phyloP scores from a whole-genome alignment of 768 basidiomycete species.

The Paxillus involutus region DNA sequence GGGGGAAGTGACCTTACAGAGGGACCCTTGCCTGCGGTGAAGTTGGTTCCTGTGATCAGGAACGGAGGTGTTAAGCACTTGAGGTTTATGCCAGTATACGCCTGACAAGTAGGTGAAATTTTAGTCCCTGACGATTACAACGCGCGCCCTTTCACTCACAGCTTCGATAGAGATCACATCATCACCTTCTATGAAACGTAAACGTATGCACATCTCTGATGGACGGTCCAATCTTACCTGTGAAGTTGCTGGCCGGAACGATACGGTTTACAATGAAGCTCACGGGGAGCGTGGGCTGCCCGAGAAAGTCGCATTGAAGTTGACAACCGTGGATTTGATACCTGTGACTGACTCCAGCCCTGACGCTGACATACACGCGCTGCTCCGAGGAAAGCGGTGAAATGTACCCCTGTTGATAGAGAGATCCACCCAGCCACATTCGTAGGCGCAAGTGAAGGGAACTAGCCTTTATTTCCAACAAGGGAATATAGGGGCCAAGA shows the following conservation, averaged over 20 bases:
- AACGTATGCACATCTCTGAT: slow-evolving; percentile 35
- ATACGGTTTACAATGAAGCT: slow-evolving; percentile 31
- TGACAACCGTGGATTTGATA: slow-evolving; percentile 41
- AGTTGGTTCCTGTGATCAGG: slow-evolving; percentile 53
- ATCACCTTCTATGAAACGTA: slow-evolving; percentile 66
- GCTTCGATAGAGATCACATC: slow-evolving; percentile 69
- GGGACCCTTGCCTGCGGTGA: slow-evolving; percentile 55
- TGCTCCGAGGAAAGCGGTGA: slow-evolving; percentile 47
- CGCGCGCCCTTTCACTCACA: slow-evolving; percentile 14
- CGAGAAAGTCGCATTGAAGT: slow-evolving; percentile 46
- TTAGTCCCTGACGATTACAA: not conserved
- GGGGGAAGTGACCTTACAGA: not conserved
- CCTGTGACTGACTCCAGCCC: slow-evolving; percentile 31
- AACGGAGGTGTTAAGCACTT: slow-evolving; percentile 38
- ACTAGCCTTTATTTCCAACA: too few species aligned
- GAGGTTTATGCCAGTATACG: not conserved
- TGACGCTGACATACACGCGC: slow-evolving; percentile 46
- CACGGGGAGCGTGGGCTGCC: slow-evolving; percentile 32
- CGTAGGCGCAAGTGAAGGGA: slow-evolving; percentile 54
- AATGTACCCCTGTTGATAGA: slow-evolving; percentile 49
- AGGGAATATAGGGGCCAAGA: slow-evolving; percentile 58
- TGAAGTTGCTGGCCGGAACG: not conserved
- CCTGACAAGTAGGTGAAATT: not conserved
- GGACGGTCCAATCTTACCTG: not conserved
- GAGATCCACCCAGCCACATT: slow-evolving; percentile 57